Conservation (phyloP, 2,329 filamentous ascomycete species). For the Aspergillus tanneri region DNA sequence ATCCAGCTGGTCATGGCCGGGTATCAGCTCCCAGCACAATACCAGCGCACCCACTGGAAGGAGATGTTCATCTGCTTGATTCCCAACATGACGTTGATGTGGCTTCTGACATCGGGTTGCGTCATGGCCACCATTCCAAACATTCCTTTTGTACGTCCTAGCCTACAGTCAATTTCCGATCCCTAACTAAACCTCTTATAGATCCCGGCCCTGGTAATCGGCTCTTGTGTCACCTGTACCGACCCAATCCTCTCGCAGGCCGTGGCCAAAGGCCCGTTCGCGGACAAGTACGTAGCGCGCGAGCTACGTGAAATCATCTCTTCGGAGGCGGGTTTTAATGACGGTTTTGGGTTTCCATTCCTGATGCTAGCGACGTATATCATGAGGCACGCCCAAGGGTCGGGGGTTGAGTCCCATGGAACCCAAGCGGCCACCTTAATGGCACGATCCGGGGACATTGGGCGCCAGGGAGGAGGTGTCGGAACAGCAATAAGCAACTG, state of each 20-base stretch:
- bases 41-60: constrained; percentile 4
- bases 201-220: constrained; percentile 3
- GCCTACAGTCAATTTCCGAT: background rate
- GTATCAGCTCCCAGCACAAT: constrained; percentile 3
- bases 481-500: constrained; percentile 1
- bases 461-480: constrained; percentile 6
- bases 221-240: constrained; percentile 5
- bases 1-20: constrained; percentile 5
- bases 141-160: constrained; percentile 1
- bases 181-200: background rate
- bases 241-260: constrained; percentile 7
- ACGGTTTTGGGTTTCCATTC: constrained; percentile 7
- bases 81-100: constrained; percentile 5
- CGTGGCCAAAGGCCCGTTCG: constrained; percentile 6
- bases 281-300: constrained; percentile 5
- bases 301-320: constrained; percentile 7
- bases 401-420: background rate
- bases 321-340: constrained; percentile 6
- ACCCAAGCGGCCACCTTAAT: background rate
- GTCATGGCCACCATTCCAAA: constrained; percentile 3
- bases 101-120: constrained; percentile 4
- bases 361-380: constrained; percentile 6
- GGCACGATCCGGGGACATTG: constrained; percentile 1
- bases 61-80: constrained; percentile 8
- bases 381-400: constrained; percentile 1